Conservation (phyloP, 2,329 filamentous ascomycete species). For the Phialophora expanda region DNA sequence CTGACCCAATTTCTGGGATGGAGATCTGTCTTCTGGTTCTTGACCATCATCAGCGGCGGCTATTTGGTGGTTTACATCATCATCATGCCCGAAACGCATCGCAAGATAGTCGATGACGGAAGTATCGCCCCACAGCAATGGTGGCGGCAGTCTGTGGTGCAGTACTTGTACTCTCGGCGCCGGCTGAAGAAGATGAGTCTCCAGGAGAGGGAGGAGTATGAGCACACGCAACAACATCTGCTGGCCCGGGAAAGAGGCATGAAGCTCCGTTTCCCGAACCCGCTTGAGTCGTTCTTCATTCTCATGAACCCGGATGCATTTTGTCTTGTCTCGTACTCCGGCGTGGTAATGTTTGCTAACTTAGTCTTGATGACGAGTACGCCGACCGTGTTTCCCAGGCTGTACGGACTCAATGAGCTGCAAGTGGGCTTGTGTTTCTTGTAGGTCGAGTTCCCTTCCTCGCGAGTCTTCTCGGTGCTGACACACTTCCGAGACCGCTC, state of each 20-base stretch:
- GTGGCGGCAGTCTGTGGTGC: slow-evolving; percentile 24
- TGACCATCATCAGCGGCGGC: slow-evolving; percentile 53
- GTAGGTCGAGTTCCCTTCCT: slow-evolving; percentile 8
- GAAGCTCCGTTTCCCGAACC: slow-evolving; percentile 24
- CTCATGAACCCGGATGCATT: slow-evolving; percentile 20
- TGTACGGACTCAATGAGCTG: slow-evolving; percentile 20
- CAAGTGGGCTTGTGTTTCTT: slow-evolving; percentile 24
- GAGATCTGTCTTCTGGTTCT: slow-evolving; percentile 61
- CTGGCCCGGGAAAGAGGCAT: slow-evolving; percentile 2
- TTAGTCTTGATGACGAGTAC: slow-evolving; percentile 19
- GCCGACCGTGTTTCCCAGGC: slow-evolving; percentile 18
- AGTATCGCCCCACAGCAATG: slow-evolving; percentile 43
- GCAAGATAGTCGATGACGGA: slow-evolving; percentile 48
- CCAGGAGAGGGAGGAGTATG: slow-evolving; percentile 13
- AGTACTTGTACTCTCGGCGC: slow-evolving; percentile 20
- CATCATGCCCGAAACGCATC: slow-evolving; percentile 47
- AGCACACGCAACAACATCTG: background rate
- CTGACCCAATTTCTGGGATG: slow-evolving; percentile 57
- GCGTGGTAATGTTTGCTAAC: slow-evolving; percentile 20
- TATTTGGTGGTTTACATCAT: slow-evolving; percentile 39
- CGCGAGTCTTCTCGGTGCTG: background rate
- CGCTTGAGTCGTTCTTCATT: slow-evolving; percentile 22
- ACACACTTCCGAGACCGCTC: slow-evolving; percentile 8
- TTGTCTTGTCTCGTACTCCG: slow-evolving; percentile 18
- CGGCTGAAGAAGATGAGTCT: slow-evolving; percentile 20